Evolutionary conservation across 257 asterid genomes (phyloP).

Genomic region (Lantana camara): DNA sequence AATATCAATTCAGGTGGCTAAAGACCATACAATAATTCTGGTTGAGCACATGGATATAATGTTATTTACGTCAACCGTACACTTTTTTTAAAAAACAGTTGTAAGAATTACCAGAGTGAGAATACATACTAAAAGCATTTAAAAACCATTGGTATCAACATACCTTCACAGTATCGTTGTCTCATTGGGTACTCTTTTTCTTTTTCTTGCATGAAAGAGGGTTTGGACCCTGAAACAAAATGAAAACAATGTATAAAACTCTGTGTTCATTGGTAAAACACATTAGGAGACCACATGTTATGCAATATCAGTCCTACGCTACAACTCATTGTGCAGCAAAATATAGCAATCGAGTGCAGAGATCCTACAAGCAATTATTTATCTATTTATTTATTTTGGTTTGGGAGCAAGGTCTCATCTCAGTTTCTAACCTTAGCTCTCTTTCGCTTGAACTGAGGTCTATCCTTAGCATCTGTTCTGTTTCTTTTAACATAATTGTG

Average conservation of each 20-base stretch:
- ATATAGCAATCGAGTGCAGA: background rate
- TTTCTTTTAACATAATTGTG: constrained; percentile 32
- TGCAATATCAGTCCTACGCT: background rate
- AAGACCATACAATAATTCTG: background rate
- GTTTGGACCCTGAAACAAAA: constrained; percentile 72
- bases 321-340: background rate
- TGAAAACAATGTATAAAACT: constrained; percentile 22
- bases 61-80: background rate
- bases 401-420: background rate
- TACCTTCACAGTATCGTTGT: constrained; percentile 56
- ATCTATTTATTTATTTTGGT: background rate
- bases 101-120: constrained; percentile 2
- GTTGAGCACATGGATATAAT: background rate
- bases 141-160: background rate
- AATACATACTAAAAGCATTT: too few relatives aligned
- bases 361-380: too few relatives aligned
- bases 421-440: constrained; percentile 49
- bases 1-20: constrained; percentile 10
- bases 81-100: background rate
- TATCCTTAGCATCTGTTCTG: constrained; percentile 36
- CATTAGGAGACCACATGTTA: background rate
- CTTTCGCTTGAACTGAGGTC: constrained; percentile 53
- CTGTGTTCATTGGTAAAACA: background rate
- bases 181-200: constrained; percentile 50
- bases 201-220: constrained; percentile 90